phyloP scores from a whole-genome alignment of 352 stramenopile genomes.

The Aphanomyces cochlioides region DNA sequence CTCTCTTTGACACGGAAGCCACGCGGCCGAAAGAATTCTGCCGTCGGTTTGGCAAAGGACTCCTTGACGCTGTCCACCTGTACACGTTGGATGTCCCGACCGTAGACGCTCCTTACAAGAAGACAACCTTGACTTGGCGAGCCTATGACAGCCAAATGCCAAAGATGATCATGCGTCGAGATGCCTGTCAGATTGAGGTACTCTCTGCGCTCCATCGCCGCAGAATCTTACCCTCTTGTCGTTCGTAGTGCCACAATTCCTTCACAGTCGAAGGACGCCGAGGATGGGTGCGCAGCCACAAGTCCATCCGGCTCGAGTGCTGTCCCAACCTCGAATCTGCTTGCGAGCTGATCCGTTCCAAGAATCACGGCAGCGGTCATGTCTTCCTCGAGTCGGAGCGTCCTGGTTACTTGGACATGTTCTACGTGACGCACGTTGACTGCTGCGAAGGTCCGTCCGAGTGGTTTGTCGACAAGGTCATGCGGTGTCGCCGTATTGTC shows the following conservation, averaged over 20 bases:
- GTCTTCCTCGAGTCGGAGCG: slow-evolving; percentile 69
- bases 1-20: not conserved
- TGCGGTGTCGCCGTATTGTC: not conserved
- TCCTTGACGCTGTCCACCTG: not conserved
- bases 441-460: not conserved
- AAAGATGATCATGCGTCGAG: not conserved
- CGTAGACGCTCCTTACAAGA: not conserved
- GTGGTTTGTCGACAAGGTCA: not conserved
- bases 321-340: slow-evolving; percentile 49
- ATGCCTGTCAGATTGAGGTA: not conserved
- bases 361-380: slow-evolving; percentile 66
- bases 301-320: slow-evolving; percentile 60
- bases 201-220: not conserved
- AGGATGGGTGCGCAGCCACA: slow-evolving; percentile 65
- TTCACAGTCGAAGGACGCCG: slow-evolving; percentile 35
- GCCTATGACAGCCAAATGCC: slow-evolving; percentile 1
- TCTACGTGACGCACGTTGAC: slow-evolving; percentile 57
- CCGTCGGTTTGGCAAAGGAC: slow-evolving; percentile 1
- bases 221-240: not conserved
- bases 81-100: not conserved
- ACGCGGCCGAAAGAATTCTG: not conserved
- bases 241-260: not conserved
- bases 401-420: slow-evolving; percentile 54
- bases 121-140: not conserved
- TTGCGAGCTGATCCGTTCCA: slow-evolving; percentile 50